Conservation (phyloP, 306 rosid genomes). For the Lathyrus aphaca region DNA sequence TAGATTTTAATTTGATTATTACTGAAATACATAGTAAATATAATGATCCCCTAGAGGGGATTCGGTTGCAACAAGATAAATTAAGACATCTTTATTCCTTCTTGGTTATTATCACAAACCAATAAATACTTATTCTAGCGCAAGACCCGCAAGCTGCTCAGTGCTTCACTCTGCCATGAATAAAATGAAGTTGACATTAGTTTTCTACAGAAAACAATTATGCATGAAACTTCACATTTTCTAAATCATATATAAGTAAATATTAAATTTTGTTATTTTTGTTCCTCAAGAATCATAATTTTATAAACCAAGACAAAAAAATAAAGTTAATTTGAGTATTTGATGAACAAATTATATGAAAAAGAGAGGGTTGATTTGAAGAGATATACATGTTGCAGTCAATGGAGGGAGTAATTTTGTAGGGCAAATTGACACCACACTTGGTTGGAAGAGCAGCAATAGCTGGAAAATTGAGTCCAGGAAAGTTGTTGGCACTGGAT, state of each 20-base stretch:
- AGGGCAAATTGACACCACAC: slow-evolving; percentile 50
- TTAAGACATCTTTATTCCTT: too few relatives aligned
- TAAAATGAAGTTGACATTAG: slow-evolving; percentile 12
- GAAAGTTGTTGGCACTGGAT: neutral
- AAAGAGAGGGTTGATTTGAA: neutral
- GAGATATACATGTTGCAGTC: slow-evolving; percentile 44
- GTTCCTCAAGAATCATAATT: too few relatives aligned
- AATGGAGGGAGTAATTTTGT: slow-evolving; percentile 45
- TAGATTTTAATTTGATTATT: too few relatives aligned
- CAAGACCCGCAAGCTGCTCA: slow-evolving; percentile 8
- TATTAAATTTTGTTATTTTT: neutral
- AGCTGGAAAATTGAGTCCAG: neutral
- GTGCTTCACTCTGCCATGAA: slow-evolving; percentile 6
- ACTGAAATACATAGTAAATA: too few relatives aligned
- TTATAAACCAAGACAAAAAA: too few relatives aligned
- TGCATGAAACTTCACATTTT: neutral
- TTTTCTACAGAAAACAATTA: neutral
- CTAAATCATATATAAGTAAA: neutral
- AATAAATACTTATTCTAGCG: too few relatives aligned
- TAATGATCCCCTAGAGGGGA: too few relatives aligned
- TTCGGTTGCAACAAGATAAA: too few relatives aligned
- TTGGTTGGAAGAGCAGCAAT: neutral
- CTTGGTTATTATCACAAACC: too few relatives aligned
- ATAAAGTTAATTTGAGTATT: too few relatives aligned
- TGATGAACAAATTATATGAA: too few relatives aligned